A percentile compares a stretch with the other conserved stretches of the same genome.
phyloP scores from a whole-genome alignment of 257 asterid genomes.

The Prunella vulgaris region DNA sequence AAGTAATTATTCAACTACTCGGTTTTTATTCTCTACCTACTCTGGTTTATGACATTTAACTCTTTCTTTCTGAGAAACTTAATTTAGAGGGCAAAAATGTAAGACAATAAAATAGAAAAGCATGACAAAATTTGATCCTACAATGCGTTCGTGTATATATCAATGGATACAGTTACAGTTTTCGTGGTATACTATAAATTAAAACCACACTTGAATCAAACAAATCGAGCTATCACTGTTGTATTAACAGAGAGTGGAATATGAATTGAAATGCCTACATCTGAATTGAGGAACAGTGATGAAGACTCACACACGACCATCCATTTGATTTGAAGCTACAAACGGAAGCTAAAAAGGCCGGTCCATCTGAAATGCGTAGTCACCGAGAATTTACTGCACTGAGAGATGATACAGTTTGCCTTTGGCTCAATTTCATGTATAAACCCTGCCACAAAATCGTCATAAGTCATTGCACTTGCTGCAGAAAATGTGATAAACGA shows the following conservation, averaged over 20 bases:
- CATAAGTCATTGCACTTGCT: not conserved
- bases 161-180: not conserved
- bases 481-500: not conserved
- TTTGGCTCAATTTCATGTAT: slow-evolving; percentile 74
- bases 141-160: not conserved
- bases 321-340: not conserved
- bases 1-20: slow-evolving; percentile 12
- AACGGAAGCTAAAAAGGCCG: not conserved
- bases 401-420: slow-evolving; percentile 40
- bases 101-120: not conserved
- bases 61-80: not conserved
- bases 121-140: not conserved
- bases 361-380: not conserved
- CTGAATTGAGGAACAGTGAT: not conserved
- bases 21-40: not conserved
- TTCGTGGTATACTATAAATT: not conserved
- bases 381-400: slow-evolving; percentile 27
- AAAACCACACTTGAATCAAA: not conserved
- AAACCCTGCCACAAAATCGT: slow-evolving; percentile 58
- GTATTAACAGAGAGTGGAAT: not conserved
- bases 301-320: not conserved
- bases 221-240: not conserved
- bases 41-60: not conserved
- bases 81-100: not conserved
- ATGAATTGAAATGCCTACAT: not conserved